These are phyloP conservation scores for Monosporascus sp. DNA, from an alignment of 2,329 filamentous ascomycete genomes.

Conservation along the genomic window DNA sequence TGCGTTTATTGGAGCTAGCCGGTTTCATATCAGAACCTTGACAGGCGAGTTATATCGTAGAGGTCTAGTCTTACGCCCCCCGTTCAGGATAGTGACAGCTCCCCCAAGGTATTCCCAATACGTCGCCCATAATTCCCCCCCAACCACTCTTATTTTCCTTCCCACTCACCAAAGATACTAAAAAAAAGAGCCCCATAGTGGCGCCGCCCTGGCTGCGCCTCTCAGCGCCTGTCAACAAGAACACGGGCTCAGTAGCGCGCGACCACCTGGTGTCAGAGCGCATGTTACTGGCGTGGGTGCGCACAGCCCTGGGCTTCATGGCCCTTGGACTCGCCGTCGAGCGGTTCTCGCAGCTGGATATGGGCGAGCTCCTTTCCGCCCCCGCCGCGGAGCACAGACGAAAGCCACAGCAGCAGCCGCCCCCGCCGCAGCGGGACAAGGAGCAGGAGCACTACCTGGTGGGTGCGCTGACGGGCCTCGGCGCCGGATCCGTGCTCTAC, in stretches of 20 bases:
- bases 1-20: too few species aligned
- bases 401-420: too few species aligned
- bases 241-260: slow-evolving; percentile 44
- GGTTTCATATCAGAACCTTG: too few species aligned
- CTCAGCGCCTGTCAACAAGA: slow-evolving; percentile 28
- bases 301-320: slow-evolving; percentile 45
- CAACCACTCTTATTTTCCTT: not conserved
- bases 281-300: slow-evolving; percentile 43
- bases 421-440: slow-evolving; percentile 18
- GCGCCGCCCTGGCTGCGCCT: slow-evolving; percentile 6
- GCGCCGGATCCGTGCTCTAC: slow-evolving; percentile 39
- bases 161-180: not conserved
- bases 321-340: slow-evolving; percentile 45
- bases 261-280: slow-evolving; percentile 49
- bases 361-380: slow-evolving; percentile 21
- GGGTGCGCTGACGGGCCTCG: slow-evolving; percentile 36
- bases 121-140: too few species aligned
- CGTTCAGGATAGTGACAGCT: too few species aligned
- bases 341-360: slow-evolving; percentile 40
- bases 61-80: too few species aligned
- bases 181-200: not conserved
- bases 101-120: too few species aligned
- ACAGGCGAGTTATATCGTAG: too few species aligned
- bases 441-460: slow-evolving; percentile 30
- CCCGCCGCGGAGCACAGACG: not conserved